Percentiles rank a stretch among this genome's conserved stretches.
Evolutionary conservation across 257 asterid genomes (phyloP).

Genomic region (Solanum clarkiae): DNA sequence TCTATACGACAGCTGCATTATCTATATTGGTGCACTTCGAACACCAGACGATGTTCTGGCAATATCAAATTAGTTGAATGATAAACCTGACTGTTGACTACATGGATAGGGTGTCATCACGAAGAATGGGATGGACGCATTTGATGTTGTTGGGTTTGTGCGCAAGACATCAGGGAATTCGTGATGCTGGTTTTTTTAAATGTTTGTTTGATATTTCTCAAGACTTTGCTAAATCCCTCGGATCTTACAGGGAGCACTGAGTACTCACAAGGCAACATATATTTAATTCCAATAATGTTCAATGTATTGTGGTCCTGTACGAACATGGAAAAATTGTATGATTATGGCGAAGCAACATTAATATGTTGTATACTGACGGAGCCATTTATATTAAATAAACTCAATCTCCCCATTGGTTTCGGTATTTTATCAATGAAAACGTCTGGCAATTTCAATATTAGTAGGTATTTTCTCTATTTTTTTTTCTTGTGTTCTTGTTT

Average conservation of each 20-base stretch:
- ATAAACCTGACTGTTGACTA: neutral
- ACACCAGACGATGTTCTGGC: neutral
- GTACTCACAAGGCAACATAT: neutral
- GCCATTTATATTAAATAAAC: neutral
- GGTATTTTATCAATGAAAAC: neutral
- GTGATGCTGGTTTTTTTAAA: neutral
- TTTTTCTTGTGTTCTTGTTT: neutral
- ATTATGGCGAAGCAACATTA: neutral
- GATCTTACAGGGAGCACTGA: neutral
- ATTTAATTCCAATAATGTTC: neutral
- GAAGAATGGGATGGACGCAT: conserved; percentile 41
- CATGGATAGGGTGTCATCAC: conserved; percentile 63
- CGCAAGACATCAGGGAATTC: conserved; percentile 2
- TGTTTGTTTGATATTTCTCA: neutral
- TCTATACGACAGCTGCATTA: neutral
- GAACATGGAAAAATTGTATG: neutral
- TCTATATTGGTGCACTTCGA: neutral
- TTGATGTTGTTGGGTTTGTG: conserved; percentile 49
- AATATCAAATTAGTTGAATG: neutral
- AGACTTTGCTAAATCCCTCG: neutral
- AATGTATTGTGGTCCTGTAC: neutral
- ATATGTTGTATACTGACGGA: neutral
- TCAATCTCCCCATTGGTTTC: neutral
- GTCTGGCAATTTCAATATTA: neutral
- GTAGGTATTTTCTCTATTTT: neutral